A percentile compares a stretch with the other conserved stretches of the same genome.
phyloP scores from a whole-genome alignment of 106 monocot genomes.

The Dactylorhiza incarnata region DNA sequence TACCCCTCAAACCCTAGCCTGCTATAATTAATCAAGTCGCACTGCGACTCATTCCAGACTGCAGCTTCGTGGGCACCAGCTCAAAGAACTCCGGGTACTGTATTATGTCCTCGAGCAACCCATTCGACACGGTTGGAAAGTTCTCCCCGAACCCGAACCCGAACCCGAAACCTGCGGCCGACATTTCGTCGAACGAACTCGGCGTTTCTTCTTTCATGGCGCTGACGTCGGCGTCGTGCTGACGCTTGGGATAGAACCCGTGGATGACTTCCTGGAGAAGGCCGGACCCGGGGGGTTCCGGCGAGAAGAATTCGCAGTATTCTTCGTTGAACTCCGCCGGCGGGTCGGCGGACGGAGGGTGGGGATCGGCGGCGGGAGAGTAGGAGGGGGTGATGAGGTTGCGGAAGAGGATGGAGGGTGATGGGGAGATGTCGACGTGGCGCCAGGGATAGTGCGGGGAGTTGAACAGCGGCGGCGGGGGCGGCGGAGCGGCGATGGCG shows the following conservation, averaged over 20 bases:
- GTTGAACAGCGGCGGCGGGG: background rate
- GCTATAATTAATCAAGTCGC: background rate
- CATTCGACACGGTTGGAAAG: slow-evolving; percentile 38
- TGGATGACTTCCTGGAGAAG: slow-evolving; percentile 51
- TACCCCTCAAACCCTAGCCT: background rate
- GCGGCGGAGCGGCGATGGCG: background rate
- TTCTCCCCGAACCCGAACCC: background rate
- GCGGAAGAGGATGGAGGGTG: slow-evolving; percentile 2
- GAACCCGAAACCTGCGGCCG: background rate
- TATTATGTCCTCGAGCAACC: slow-evolving; percentile 52
- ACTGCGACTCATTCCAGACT: background rate
- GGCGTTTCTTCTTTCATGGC: background rate
- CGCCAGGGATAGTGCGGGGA: background rate
- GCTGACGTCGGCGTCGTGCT: background rate
- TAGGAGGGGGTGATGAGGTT: slow-evolving; percentile 3
- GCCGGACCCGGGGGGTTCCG: slow-evolving; percentile 41
- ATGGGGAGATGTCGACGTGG: background rate
- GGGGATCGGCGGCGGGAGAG: background rate
- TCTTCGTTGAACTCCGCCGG: background rate
- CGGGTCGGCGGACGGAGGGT: background rate
- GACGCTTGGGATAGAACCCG: slow-evolving; percentile 28
- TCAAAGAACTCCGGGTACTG: slow-evolving; percentile 59
- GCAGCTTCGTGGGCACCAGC: slow-evolving; percentile 16
- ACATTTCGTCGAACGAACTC: background rate
- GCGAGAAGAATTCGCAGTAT: slow-evolving; percentile 10